Evolutionary conservation across 2,329 filamentous ascomycete species (phyloP).

Genomic region (Fusarium pseudoanthophilum): DNA sequence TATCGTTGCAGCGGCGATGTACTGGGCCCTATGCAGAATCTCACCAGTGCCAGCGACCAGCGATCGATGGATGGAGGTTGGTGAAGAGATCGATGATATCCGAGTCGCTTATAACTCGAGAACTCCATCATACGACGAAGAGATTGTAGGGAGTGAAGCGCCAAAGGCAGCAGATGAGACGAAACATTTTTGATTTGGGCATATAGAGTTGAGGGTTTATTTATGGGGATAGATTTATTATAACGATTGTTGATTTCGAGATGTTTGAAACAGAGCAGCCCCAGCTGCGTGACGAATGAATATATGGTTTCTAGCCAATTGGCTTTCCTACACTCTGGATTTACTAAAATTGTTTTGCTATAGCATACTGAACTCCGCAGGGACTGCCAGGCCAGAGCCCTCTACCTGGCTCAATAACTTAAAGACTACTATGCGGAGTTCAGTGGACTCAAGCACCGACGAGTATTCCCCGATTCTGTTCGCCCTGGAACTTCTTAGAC

Average conservation of each 20-base stretch:
- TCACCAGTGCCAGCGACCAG: conserved; percentile 80
- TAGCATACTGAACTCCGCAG: accelerated
- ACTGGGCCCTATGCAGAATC: conserved; percentile 75
- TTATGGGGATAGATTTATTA: neutral
- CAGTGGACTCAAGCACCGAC: no score
- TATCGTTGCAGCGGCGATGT: conserved; percentile 72
- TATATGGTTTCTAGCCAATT: no score
- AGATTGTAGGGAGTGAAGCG: conserved; percentile 32
- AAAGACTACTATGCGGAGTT: neutral
- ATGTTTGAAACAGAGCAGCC: neutral
- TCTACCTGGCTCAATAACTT: neutral
- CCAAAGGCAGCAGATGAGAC: conserved; percentile 16
- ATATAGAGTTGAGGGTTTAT: neutral
- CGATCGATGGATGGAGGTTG: conserved; percentile 81
- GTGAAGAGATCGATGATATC: conserved; percentile 68
- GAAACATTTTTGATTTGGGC: conserved; percentile 23
- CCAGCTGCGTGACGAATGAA: neutral
- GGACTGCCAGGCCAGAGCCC: neutral
- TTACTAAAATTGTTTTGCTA: neutral
- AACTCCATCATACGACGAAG: conserved; percentile 55
- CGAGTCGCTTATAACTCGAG: conserved; percentile 58
- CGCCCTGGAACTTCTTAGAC: neutral
- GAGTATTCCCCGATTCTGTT: neutral
- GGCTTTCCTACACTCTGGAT: neutral
- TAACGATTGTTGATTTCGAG: neutral